Evolutionary conservation across 768 basidiomycete genomes (phyloP).

Genomic region (Mycena crocata): DNA sequence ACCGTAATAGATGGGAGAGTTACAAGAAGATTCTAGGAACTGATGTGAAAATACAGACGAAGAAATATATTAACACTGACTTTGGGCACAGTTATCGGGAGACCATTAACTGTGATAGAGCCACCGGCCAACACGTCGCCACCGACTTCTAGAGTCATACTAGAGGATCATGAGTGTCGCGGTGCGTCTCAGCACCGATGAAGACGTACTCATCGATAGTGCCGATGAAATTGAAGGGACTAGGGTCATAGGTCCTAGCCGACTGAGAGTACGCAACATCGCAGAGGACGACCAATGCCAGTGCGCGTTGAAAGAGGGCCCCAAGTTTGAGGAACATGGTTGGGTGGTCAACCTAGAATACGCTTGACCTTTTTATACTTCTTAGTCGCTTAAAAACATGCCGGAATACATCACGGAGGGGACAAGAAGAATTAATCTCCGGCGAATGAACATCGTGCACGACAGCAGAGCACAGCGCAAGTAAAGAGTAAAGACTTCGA

Average conservation of each 20-base stretch:
- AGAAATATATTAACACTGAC: neutral
- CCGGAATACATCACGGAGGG: neutral
- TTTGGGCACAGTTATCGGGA: constrained; percentile 4
- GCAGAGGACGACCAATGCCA: neutral
- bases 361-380: neutral
- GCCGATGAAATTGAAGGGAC: neutral
- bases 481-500: neutral
- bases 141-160: neutral
- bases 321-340: neutral
- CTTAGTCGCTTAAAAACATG: neutral
- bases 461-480: neutral
- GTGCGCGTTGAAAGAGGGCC: neutral
- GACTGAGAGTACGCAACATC: neutral
- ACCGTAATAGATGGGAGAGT: constrained; percentile 14
- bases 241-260: neutral
- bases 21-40: constrained; percentile 7
- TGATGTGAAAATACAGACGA: neutral
- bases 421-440: neutral
- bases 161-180: neutral
- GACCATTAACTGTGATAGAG: constrained; percentile 4
- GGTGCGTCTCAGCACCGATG: neutral
- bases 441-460: neutral
- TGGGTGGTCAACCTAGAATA: neutral
- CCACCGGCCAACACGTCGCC: constrained; percentile 1
- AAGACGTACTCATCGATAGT: neutral